phyloP scores from a whole-genome alignment of 371 early-diverging fungal species.

The Lichtheimia ramosa region DNA sequence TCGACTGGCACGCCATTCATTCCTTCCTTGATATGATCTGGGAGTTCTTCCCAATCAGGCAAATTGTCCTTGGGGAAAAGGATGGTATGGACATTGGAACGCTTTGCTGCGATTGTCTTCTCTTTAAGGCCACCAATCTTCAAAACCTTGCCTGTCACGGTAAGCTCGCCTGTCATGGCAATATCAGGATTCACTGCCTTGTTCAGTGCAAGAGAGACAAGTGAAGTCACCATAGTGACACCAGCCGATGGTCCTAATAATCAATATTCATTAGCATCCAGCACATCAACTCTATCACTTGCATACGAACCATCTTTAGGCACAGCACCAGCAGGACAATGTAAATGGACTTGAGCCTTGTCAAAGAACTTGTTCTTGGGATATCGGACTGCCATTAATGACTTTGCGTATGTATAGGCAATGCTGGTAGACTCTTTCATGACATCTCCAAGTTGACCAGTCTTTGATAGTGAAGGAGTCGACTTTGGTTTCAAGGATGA shows the following conservation, averaged over 20 bases:
- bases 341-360: conserved; percentile 87
- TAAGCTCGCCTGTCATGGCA: conserved; percentile 98
- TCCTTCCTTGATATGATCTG: conserved; percentile 89
- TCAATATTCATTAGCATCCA: no score
- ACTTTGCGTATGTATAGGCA: conserved; percentile 92
- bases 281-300: no score
- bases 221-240: conserved; percentile 92
- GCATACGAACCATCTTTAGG: conserved; percentile 87
- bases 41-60: conserved; percentile 94
- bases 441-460: conserved; percentile 97
- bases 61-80: conserved; percentile 90
- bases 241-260: conserved; percentile 90
- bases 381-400: conserved; percentile 68
- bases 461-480: conserved; percentile 71
- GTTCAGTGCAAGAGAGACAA: conserved; percentile 87
- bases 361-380: conserved; percentile 91
- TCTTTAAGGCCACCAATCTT: conserved; percentile 98
- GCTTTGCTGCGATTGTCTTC: conserved; percentile 96
- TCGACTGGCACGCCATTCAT: conserved; percentile 82
- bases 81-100: conserved; percentile 86
- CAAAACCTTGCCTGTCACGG: conserved; percentile 94
- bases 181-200: conserved; percentile 74
- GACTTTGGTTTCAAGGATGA: conserved; percentile 64
- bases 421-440: conserved; percentile 98
- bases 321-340: conserved; percentile 97